Evolutionary conservation across 1,284 basidiomycete species (phyloP).

Genomic region (Rhodotorula sp.): DNA sequence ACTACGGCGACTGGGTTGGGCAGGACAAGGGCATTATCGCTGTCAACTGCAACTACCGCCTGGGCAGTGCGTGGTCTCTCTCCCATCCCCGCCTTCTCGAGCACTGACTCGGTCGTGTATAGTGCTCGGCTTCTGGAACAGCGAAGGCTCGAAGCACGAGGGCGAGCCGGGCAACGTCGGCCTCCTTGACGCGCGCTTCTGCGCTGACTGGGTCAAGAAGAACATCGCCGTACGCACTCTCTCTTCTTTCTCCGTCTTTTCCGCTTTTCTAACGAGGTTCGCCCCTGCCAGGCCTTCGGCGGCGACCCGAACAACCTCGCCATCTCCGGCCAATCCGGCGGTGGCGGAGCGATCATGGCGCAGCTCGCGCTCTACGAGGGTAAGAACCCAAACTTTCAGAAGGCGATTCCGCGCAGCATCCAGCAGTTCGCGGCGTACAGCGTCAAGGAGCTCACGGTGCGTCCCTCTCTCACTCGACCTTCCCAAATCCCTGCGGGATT

Average conservation of each 20-base stretch:
- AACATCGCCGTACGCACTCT: constrained; percentile 33
- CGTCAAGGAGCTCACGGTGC: constrained; percentile 28
- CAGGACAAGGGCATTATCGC: constrained; percentile 36
- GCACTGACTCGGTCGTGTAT: background rate
- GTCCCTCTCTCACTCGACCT: too few relatives aligned
- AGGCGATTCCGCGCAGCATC: constrained; percentile 29
- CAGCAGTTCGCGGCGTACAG: constrained; percentile 28
- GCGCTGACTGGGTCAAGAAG: constrained; percentile 32
- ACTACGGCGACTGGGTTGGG: constrained; percentile 35
- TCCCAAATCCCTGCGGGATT: background rate
- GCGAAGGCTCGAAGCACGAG: constrained; percentile 20
- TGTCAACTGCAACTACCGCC: constrained; percentile 37
- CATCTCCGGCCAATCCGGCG: constrained; percentile 32
- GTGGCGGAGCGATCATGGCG: constrained; percentile 27
- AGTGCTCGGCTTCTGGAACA: constrained; percentile 29
- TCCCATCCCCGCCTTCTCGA: too few relatives aligned
- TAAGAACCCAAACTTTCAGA: constrained; percentile 29
- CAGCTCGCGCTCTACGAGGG: constrained; percentile 36
- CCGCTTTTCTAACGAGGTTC: background rate
- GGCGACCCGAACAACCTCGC: constrained; percentile 22
- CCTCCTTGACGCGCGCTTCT: constrained; percentile 28
- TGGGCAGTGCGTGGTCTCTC: constrained; percentile 22
- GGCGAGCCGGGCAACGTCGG: constrained; percentile 35
- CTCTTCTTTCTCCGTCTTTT: background rate
- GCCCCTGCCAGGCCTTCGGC: constrained; percentile 6